Percentiles rank a stretch among this genome's conserved stretches.
Conservation (phyloP, 257 asterid genomes). For the Nicotiana undulata region DNA sequence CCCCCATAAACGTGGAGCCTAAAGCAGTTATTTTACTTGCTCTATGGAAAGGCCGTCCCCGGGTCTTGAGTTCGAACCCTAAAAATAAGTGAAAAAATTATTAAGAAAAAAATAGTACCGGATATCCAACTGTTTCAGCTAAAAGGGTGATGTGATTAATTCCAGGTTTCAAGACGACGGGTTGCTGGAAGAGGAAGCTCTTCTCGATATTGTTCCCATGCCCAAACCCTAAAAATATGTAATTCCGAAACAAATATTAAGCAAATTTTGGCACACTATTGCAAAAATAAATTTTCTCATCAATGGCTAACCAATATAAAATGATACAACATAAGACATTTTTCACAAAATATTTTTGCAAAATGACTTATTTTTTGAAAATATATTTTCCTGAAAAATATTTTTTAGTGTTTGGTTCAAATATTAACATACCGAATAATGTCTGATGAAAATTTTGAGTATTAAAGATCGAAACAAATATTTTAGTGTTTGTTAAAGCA, state of each 20-base stretch:
- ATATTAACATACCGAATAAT: no score
- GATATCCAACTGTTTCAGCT: slow-evolving; percentile 70
- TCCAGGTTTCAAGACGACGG: slow-evolving; percentile 46
- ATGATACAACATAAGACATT: not conserved
- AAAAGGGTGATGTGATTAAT: slow-evolving; percentile 50
- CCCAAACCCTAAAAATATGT: slow-evolving; percentile 42
- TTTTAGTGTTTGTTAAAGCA: no score
- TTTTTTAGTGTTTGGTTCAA: not conserved
- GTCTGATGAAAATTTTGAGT: no score
- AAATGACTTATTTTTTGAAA: not conserved
- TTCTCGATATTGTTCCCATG: slow-evolving; percentile 85
- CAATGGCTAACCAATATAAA: not conserved
- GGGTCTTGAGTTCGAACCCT: no score
- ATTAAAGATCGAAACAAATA: no score
- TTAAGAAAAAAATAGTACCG: slow-evolving; percentile 32
- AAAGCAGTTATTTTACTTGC: no score
- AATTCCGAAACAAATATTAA: not conserved
- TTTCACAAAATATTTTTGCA: no score
- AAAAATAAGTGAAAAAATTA: not conserved
- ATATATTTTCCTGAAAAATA: no score
- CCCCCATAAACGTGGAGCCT: no score
- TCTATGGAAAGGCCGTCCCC: no score
- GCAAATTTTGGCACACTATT: no score
- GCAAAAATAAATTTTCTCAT: not conserved
- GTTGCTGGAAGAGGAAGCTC: slow-evolving; percentile 54